Base-by-base conservation (phyloP, 768 basidiomycete species). In the Psilocybe subaeruginosa region DNA sequence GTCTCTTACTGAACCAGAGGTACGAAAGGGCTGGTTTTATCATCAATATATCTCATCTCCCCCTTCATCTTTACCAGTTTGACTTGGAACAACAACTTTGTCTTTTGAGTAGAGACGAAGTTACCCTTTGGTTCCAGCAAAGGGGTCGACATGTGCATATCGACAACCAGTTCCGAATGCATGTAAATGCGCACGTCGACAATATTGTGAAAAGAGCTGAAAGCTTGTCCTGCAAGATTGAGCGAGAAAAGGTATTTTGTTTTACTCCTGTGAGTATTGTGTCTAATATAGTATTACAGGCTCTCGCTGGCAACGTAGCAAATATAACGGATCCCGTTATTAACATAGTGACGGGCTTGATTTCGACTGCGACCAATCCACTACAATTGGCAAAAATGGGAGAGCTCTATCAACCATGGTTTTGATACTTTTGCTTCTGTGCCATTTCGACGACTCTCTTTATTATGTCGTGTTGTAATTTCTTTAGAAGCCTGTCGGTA, bases 51-150 rank as follows among this genome's bases (percentile, higher is more conserved):
- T 31, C 54, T 48, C 19, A 59, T 47, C 43, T 8, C 29, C 47
- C 66, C 7, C 29, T 48, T 66, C 43, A 64, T 3, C 29, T 48
- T 66, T 43, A 64, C 3, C 54, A 97, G 92, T 96, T 90, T 72
- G 94, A 98, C 63, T 79, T 99, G 62, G 95, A 97, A 63, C 91
- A 94, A 67, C 93, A 94, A 60, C 83, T 99, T 4, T 92, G 91
- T 64, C 80, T 99, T 55, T 97, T 97, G 72, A 86, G 93, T 29
- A 86, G 95, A 46, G 97, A 99, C 69, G 97, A 99, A 76, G 91
- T 98, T 48, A 82, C 88, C 66, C 81, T 84, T 9, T 93, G 92
- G 91, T 71, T 91, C 63, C 72, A 76, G n/a, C 80, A 83, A 61
- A 82, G 84, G 55, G 80, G 80, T 57, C 82, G 85, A 54, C 82